Evolutionary conservation across 192 early-diverging fungal genomes (phyloP), one percentile per base, ranked within the genome.

Genomic region (Coemansia sp.): DNA sequence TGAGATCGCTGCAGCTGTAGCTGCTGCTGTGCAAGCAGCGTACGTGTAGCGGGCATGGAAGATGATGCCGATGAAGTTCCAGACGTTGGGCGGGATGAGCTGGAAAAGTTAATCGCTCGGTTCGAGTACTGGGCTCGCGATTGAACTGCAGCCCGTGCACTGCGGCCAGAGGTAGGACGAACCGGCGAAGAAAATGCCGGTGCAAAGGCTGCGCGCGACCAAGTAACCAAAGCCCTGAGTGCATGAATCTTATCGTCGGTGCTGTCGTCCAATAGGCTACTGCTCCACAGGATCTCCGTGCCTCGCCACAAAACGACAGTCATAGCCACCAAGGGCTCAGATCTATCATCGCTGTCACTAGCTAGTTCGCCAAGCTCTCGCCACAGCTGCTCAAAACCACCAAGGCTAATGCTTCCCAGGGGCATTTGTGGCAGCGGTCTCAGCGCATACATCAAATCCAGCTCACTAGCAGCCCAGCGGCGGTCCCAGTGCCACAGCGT

Each of bases 341-440:
- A 24, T 27, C 51, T 10, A 31, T 33, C 27, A 1, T 31, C 27
- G 5, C 37, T 37, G 3, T 31, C 27, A 3, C 37, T 37, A 8
- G 41, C n/a, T 13, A 74, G 57, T 41, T 57, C 27, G 1, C 51
- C n/a, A 17, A 81, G 67, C 27, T 72, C 78, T 10, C 64, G 73
- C 74, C 79, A 75, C 39, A 81, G 65, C 68, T 81, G 70, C 29
- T 73, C 79, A 62, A 81, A 81, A 0, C 74, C 79, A 24, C 79
- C 79, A 24, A 81, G 40, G 19, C 79, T 81, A 16, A 81, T 81
- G 0, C 74, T n/a, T 2, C 79, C 79, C 2, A 81, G 29, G 0
- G 67, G 70, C 40, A 81, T 24, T 48, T 72, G 41, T 7, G 79
- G 74, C 51, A 81, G 21, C 24, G 79, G 79, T 7, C 40, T 60